These are phyloP conservation scores for Paraconiothyrium brasiliense DNA, from an alignment of 2,329 filamentous ascomycete genomes.

Conservation along the genomic window DNA sequence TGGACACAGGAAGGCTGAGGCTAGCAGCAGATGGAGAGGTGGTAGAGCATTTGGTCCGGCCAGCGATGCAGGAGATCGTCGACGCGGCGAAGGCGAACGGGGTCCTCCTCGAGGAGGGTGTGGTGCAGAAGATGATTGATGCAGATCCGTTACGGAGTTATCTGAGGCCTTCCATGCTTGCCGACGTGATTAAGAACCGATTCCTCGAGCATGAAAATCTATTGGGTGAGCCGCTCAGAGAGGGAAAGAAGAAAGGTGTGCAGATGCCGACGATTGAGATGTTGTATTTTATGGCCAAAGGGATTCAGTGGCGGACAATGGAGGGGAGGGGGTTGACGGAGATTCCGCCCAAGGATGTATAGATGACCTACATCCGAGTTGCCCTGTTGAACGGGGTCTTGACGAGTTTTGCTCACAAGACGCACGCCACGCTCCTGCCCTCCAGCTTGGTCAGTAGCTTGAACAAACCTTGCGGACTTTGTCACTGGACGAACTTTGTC, in stretches of 20 bases:
- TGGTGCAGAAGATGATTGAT: slow-evolving; percentile 58
- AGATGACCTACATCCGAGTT: neutral
- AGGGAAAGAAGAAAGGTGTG: slow-evolving; percentile 60
- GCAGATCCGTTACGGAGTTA: slow-evolving; percentile 61
- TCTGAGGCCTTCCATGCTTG: slow-evolving; percentile 64
- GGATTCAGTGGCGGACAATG: slow-evolving; percentile 60
- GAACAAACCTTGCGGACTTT: too few relatives aligned
- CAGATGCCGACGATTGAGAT: slow-evolving; percentile 60
- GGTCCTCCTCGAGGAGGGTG: slow-evolving; percentile 53
- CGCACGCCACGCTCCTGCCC: too few relatives aligned
- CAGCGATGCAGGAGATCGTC: slow-evolving; percentile 64
- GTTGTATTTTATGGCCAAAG: slow-evolving; percentile 60
- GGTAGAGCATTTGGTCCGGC: slow-evolving; percentile 60
- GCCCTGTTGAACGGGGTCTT: too few relatives aligned
- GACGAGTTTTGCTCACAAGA: too few relatives aligned
- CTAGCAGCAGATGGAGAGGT: slow-evolving; percentile 55
- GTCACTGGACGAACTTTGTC: too few relatives aligned
- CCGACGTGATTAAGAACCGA: slow-evolving; percentile 63
- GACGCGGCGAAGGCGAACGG: slow-evolving; percentile 56
- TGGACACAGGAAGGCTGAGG: slow-evolving; percentile 63
- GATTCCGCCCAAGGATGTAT: slow-evolving; percentile 34
- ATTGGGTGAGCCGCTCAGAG: slow-evolving; percentile 65
- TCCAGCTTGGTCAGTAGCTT: too few relatives aligned
- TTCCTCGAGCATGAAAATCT: slow-evolving; percentile 67
- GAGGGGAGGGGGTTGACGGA: slow-evolving; percentile 54